phyloP scores from a whole-genome alignment of 148 eudicot species.

The Amaranthus hypochondriacus region DNA sequence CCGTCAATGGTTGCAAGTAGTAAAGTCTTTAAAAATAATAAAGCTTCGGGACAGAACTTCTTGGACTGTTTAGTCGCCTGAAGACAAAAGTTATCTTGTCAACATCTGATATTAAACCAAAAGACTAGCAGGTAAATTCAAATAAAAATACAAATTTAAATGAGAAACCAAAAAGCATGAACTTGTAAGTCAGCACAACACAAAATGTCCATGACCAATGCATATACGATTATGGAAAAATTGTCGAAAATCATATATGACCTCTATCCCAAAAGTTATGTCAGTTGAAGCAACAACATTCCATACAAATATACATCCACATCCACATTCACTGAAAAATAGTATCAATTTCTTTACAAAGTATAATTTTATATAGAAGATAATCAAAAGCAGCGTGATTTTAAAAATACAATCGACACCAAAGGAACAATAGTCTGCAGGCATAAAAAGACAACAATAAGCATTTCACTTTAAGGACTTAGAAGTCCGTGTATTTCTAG shows the following conservation, averaged over 20 bases:
- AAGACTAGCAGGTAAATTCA: neutral
- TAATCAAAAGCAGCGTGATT: neutral
- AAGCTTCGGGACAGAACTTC: slow-evolving; percentile 85
- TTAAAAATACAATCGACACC: too few species aligned
- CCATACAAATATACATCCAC: neutral
- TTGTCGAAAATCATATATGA: neutral
- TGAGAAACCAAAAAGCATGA: neutral
- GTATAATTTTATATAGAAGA: neutral
- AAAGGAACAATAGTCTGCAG: too few species aligned
- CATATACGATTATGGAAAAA: neutral
- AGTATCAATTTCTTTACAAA: neutral
- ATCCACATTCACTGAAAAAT: neutral
- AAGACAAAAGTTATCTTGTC: slow-evolving; percentile 1
- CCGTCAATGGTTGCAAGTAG: slow-evolving; percentile 52
- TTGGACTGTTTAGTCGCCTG: slow-evolving; percentile 68
- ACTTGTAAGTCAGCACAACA: neutral
- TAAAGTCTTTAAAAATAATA: slow-evolving; percentile 57
- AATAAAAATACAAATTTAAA: neutral
- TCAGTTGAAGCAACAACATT: neutral
- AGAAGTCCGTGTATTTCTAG: too few species aligned
- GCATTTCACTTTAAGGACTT: too few species aligned
- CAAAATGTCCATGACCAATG: neutral
- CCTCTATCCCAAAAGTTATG: neutral
- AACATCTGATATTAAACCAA: neutral
- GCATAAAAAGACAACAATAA: too few species aligned